These are phyloP conservation scores for Komagataea norvegica DNA, from an alignment of 1,139 yeast genomes.

Conservation along the genomic window DNA sequence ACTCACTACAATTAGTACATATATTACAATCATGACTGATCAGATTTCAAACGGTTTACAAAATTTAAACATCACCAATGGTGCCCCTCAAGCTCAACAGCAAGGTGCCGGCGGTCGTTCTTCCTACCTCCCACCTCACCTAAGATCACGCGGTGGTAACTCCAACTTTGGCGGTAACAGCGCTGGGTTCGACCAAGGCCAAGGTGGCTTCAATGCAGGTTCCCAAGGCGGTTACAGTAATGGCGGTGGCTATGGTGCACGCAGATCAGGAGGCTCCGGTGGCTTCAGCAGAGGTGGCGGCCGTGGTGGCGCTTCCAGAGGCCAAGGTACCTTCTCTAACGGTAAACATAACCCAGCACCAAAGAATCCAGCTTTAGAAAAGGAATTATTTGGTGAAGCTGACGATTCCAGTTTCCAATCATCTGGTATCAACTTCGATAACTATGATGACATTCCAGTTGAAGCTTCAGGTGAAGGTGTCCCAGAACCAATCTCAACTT, in stretches of 20 bases:
- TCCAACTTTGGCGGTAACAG: conserved; percentile 26
- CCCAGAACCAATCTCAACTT: conserved; percentile 87
- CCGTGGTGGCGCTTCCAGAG: conserved; percentile 30
- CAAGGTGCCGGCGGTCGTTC: conserved; percentile 25
- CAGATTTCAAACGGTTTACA: conserved; percentile 39
- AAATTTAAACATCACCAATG: conserved; percentile 36
- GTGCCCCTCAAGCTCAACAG: conserved; percentile 25
- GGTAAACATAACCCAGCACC: conserved; percentile 88
- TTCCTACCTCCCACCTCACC: conserved; percentile 69
- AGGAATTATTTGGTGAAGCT: conserved; percentile 79
- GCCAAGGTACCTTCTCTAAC: conserved; percentile 70
- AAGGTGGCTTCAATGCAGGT: conserved; percentile 26
- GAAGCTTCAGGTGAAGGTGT: conserved; percentile 95
- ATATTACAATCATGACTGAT: conserved; percentile 33
- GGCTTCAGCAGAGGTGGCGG: conserved; percentile 35
- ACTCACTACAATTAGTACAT: conserved; percentile 24
- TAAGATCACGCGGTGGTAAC: conserved; percentile 36
- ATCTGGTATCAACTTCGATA: conserved; percentile 97
- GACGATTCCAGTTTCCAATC: conserved; percentile 83
- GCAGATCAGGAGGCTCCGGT: no score
- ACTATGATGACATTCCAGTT: conserved; percentile 97
- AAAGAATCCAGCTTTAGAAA: conserved; percentile 64
- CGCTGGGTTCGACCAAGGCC: no score
- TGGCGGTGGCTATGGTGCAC: conserved; percentile 27
- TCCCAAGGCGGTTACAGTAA: conserved; percentile 26